A percentile compares a stretch with the other conserved stretches of the same genome.
Evolutionary conservation across 2,329 filamentous ascomycete genomes (phyloP).

Genomic region (Ustulina deusta): DNA sequence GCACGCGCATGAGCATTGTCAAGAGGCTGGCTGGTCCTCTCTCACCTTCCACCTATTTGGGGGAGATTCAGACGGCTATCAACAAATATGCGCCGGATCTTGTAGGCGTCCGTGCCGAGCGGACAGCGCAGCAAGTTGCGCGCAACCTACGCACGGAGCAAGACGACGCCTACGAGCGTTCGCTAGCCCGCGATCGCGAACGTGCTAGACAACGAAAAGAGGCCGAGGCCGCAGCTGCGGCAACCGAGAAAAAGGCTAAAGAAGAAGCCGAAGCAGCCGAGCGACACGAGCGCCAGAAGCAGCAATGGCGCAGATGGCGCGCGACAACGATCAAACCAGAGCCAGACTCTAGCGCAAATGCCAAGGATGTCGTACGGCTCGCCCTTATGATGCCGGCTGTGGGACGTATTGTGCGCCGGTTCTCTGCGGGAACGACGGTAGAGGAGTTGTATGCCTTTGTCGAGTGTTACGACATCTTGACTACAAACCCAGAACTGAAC

Average conservation of each 20-base stretch:
- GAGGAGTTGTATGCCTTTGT: constrained; percentile 97
- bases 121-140: constrained; percentile 83
- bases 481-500: constrained; percentile 54
- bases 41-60: constrained; percentile 76
- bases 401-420: constrained; percentile 81
- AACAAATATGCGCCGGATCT: constrained; percentile 81
- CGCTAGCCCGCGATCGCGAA: constrained; percentile 87
- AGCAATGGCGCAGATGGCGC: constrained; percentile 86
- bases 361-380: constrained; percentile 78
- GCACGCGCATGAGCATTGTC: constrained; percentile 90
- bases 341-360: constrained; percentile 63
- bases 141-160: constrained; percentile 87
- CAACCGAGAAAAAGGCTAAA: constrained; percentile 71
- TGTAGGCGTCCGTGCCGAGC: constrained; percentile 77
- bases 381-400: constrained; percentile 75
- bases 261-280: constrained; percentile 72
- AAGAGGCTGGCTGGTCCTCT: constrained; percentile 81
- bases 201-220: constrained; percentile 81
- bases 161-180: constrained; percentile 93
- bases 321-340: constrained; percentile 75
- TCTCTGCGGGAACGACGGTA: constrained; percentile 74
- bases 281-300: constrained; percentile 58
- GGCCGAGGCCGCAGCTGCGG: constrained; percentile 76
- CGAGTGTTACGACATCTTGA: constrained; percentile 79
- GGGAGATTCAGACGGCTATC: constrained; percentile 79